A percentile compares a stretch with the other conserved stretches of the same genome.
Evolutionary conservation across 305 asterid species (phyloP).

Genomic region (Solanum hybrid): DNA sequence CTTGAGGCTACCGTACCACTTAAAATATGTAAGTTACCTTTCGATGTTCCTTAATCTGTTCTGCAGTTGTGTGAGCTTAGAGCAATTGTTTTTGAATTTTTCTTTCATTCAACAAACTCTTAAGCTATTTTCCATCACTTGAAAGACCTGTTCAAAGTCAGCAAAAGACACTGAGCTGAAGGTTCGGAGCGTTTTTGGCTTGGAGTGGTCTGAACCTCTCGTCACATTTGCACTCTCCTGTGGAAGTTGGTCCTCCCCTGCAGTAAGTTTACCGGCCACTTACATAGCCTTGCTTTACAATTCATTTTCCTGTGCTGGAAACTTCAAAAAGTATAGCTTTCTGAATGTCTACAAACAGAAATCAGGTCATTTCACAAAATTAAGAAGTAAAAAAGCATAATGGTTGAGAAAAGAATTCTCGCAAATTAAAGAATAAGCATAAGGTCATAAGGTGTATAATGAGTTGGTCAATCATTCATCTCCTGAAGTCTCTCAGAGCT

Average conservation of each 20-base stretch:
- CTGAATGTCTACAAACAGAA: neutral
- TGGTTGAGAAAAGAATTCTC: neutral
- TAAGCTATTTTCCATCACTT: conserved; percentile 3
- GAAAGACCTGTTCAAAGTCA: conserved; percentile 50
- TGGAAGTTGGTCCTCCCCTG: conserved; percentile 93
- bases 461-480: neutral
- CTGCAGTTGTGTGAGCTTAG: neutral
- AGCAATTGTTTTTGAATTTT: neutral
- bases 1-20: conserved; percentile 81
- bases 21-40: conserved; percentile 47
- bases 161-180: conserved; percentile 42
- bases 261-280: conserved; percentile 37
- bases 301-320: neutral
- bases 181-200: conserved; percentile 39
- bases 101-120: neutral
- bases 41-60: neutral
- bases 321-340: neutral
- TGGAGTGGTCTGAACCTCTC: conserved; percentile 88
- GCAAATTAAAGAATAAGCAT: neutral
- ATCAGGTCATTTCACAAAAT: neutral
- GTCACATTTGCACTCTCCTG: conserved; percentile 84
- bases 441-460: neutral
- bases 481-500: neutral
- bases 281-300: neutral
- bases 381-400: neutral